Evolutionary conservation across 2,329 filamentous ascomycete species (phyloP), one percentile per base, ranked within the genome.

Genomic region (Dothidotthia symphoricarpi): DNA sequence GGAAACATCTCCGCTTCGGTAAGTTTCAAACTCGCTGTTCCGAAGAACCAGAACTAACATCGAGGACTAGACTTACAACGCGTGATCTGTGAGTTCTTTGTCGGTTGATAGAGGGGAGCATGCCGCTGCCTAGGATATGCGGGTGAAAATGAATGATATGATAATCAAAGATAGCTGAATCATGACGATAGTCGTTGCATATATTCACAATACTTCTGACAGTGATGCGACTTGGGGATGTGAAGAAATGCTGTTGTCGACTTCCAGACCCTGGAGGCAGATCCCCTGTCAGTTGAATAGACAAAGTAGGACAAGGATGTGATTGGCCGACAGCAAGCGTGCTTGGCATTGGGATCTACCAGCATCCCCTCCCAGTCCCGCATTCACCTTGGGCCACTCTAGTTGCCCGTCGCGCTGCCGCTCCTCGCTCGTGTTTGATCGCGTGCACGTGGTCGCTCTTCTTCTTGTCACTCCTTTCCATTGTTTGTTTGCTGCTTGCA

Each of bases 1-100:
- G 93, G 93, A 67, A 93, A 97, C 69, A 86, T 98, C 54, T 95
- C 89, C 59, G 93, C 93, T 63, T 95, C 90, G 35, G 48, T 51
- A 38, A 42, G 48, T 41, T 19, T 17, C 13, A 9, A 11, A n/a
- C 12, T 3, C 25, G 4, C 11, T 11, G 2, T 19, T 28, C 6
- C 10, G 16, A 16, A 11, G 7, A 13, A 19, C 6, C 16, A 22
- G 24, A n/a, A 14, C 39, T 45, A 35, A 40, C 41, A 16, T 14
- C n/a, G 6, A 24, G 12, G 16, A 22, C 11, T 14, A 51, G 48
- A 97, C 90, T 59, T 98, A 98, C 81, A 86, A 89, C 75, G 93
- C 88, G 78, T 97, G 94, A 53, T 51, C 40, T 43, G 36, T 36
- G 27, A 37, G 34, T 45, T 43, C 47, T 46, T 45, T 46, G 47